Base-by-base conservation (phyloP, 2,329 filamentous ascomycete genomes). In the Phaeophleospora eucalypticola region DNA sequence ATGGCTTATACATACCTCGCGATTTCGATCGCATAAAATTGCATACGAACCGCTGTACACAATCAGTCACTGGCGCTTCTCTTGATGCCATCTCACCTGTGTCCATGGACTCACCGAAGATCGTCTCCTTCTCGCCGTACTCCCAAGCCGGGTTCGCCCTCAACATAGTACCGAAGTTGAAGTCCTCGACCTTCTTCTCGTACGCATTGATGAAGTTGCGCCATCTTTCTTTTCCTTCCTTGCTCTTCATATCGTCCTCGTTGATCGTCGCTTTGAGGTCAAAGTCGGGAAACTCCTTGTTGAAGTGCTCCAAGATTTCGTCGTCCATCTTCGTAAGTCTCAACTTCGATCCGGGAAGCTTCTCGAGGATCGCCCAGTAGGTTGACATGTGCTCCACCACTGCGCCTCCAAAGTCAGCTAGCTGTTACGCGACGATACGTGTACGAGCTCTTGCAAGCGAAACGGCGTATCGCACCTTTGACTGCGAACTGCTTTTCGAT, bases 401-500 rank as follows among this genome's bases (percentile, higher is more conserved):
- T 78, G 56, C 19, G 20, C 15, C 4, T 12, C 12, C 12, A 9
- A 29, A 9, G 42, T 46, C 18, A 51, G 43, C 24, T 29, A n/a
- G n/a, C n/a, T n/a, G n/a, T n/a, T n/a, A n/a, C n/a, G n/a, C 4
- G n/a, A 14, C 14, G 33, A 35, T 4, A n/a, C 33, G 17, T 35
- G 33, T 15, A n/a, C 4, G 4, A 35, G 12, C 12, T 35, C 4
- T 16, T 6, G 33, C n/a, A n/a, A n/a, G n/a, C n/a, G n/a, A n/a
- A n/a, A n/a, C n/a, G n/a, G n/a, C 20, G 16, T 4, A 12, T 29
- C n/a, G 27, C 10, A 89, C 87, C 86, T 77, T 97, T 97, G 62
- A 98, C 93, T 21, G 93, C 93, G 64, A 98, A 98, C 71, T 97
- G 93, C 79, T 96, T 95, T 80, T 98, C 93, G 68, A 98, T 96